phyloP scores from a whole-genome alignment of 306 rosid species.

The Prunus mume region DNA sequence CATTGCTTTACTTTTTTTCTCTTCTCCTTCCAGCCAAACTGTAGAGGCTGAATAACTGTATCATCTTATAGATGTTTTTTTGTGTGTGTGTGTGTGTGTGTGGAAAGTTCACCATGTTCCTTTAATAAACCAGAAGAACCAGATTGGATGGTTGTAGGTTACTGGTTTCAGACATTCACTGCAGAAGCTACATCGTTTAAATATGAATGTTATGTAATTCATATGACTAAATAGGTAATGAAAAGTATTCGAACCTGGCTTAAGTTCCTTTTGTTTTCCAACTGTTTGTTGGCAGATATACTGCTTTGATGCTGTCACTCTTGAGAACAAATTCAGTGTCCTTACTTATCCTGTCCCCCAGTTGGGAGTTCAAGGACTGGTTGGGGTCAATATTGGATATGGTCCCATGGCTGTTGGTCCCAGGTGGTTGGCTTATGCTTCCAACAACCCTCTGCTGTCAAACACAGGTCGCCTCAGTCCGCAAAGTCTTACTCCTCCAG shows the following conservation, averaged over 20 bases:
- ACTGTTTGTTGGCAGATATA: slow-evolving; percentile 64
- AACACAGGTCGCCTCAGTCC: slow-evolving; percentile 82
- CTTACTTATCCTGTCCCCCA: slow-evolving; percentile 95
- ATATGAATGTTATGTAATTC: slow-evolving; percentile 7
- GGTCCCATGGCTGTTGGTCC: slow-evolving; percentile 98
- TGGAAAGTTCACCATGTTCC: slow-evolving; percentile 21
- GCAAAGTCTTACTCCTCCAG: slow-evolving; percentile 82
- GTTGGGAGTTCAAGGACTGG: slow-evolving; percentile 82
- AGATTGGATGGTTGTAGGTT: slow-evolving; percentile 20
- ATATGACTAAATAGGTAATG: slow-evolving; percentile 20
- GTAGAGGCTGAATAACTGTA: not conserved
- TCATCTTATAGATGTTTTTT: slow-evolving; percentile 9
- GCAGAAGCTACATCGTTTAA: slow-evolving; percentile 16
- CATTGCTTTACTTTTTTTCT: not conserved
- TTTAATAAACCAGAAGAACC: slow-evolving; percentile 13
- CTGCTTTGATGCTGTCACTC: slow-evolving; percentile 95
- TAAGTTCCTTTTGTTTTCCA: slow-evolving; percentile 16
- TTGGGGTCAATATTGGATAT: slow-evolving; percentile 83
- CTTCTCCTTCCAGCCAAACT: not conserved
- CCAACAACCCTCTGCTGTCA: slow-evolving; percentile 70
- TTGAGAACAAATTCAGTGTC: slow-evolving; percentile 89
- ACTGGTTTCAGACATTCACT: slow-evolving; percentile 12
- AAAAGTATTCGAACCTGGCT: slow-evolving; percentile 21
- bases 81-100: not conserved
- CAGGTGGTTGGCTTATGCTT: slow-evolving; percentile 93